phyloP scores from a whole-genome alignment of 1,284 basidiomycete genomes.

The Cutaneotrichosporon sp. region DNA sequence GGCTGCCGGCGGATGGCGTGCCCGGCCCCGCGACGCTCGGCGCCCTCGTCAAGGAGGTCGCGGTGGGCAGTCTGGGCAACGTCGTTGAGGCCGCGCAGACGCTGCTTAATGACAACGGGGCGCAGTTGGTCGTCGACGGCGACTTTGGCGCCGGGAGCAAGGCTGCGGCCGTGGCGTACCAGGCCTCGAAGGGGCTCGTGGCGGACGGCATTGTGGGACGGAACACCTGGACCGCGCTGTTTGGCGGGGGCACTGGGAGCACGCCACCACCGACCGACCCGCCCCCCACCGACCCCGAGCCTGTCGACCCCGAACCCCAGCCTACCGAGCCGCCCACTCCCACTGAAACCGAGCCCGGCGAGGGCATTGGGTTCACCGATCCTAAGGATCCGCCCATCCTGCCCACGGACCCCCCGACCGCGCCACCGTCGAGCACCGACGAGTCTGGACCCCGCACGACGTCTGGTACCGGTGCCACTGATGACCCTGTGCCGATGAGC shows the following conservation, averaged over 20 bases:
- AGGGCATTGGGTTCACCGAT: too few species aligned
- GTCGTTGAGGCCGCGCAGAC: constrained; percentile 10
- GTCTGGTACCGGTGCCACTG: too few species aligned
- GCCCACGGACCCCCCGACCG: too few species aligned
- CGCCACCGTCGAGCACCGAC: too few species aligned
- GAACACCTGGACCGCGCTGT: constrained; percentile 12
- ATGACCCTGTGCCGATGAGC: neutral
- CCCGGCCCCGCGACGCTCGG: constrained; percentile 17
- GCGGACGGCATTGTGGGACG: constrained; percentile 11
- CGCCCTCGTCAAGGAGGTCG: constrained; percentile 2
- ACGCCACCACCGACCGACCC: neutral
- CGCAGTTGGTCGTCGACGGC: constrained; percentile 11
- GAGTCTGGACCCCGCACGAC: too few species aligned
- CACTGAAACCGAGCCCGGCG: too few species aligned
- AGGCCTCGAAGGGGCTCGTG: neutral
- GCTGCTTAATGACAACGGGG: neutral
- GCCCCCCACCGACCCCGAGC: too few species aligned
- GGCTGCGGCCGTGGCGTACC: constrained; percentile 1
- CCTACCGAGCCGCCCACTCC: neutral
- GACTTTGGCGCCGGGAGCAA: constrained; percentile 9
- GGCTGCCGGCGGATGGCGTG: neutral
- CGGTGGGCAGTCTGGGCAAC: neutral
- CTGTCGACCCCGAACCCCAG: too few species aligned
- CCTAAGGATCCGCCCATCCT: too few species aligned
- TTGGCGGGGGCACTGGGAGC: constrained; percentile 7